These are phyloP conservation scores for Debaryomycetaceae sp. DNA, from an alignment of 1,139 yeast genomes.

Conservation along the genomic window DNA sequence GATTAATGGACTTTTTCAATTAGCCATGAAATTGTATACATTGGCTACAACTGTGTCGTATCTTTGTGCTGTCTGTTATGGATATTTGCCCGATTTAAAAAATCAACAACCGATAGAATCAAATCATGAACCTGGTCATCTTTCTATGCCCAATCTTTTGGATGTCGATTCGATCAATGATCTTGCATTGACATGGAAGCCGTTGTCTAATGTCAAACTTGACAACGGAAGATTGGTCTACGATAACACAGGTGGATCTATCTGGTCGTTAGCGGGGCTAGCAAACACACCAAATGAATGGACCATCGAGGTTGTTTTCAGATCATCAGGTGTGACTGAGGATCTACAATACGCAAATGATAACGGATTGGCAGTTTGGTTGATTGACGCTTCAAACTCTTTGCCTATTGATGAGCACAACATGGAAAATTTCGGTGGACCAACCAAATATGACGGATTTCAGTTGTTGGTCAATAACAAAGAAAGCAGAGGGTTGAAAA, in stretches of 20 bases:
- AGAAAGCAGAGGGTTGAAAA: conserved; percentile 50
- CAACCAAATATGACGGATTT: conserved; percentile 55
- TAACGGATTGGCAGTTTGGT: conserved; percentile 55
- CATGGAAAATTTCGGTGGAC: conserved; percentile 46
- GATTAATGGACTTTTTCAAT: background rate
- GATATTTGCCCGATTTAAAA: background rate
- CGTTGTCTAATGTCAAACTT: conserved; percentile 21
- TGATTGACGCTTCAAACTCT: conserved; percentile 28
- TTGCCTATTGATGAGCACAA: conserved; percentile 19
- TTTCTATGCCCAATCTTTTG: conserved; percentile 34
- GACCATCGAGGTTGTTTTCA: conserved; percentile 58
- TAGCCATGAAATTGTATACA: background rate
- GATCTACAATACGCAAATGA: conserved; percentile 24
- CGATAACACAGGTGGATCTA: conserved; percentile 35
- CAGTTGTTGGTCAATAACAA: conserved; percentile 51
- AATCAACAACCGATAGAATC: background rate
- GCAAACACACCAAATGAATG: conserved; percentile 40
- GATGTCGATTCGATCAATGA: conserved; percentile 19
- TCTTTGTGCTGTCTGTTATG: background rate
- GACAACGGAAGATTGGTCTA: conserved; percentile 42
- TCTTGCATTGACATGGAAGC: conserved; percentile 26
- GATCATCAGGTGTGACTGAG: conserved; percentile 47
- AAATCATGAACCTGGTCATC: conserved; percentile 17
- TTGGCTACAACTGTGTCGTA: background rate
- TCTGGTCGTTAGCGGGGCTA: conserved; percentile 46